phyloP scores from a whole-genome alignment of 768 basidiomycete species.

The Udeniomyces megalosporus region DNA sequence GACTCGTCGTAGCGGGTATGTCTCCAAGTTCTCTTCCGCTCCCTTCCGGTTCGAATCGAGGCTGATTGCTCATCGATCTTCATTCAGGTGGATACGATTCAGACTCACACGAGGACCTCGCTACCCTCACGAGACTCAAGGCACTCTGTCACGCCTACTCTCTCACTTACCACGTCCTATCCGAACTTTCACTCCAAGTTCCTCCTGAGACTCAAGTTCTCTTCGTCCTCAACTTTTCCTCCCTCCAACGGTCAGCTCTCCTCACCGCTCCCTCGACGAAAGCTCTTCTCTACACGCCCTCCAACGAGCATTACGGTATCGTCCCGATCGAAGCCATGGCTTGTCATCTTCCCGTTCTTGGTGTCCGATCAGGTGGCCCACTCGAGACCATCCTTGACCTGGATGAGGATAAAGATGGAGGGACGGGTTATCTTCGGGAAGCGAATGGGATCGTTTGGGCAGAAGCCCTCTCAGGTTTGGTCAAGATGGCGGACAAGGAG shows the following conservation, averaged over 20 bases:
- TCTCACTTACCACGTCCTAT: conserved; percentile 35
- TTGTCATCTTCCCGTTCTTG: conserved; percentile 75
- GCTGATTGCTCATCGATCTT: no score
- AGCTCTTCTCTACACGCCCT: conserved; percentile 78
- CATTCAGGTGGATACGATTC: conserved; percentile 75
- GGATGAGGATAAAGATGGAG: conserved; percentile 18
- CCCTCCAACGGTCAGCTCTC: conserved; percentile 63
- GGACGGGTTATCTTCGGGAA: conserved; percentile 59
- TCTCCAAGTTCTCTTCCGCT: background rate
- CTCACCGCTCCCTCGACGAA: conserved; percentile 50
- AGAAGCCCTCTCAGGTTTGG: conserved; percentile 45
- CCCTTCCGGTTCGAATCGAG: no score
- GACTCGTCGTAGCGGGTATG: conserved; percentile 64
- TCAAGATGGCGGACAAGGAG: conserved; percentile 28
- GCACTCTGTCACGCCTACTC: conserved; percentile 39
- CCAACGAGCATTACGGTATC: conserved; percentile 94
- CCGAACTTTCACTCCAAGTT: conserved; percentile 15
- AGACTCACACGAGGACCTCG: conserved; percentile 65
- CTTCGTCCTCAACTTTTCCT: conserved; percentile 85
- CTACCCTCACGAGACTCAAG: conserved; percentile 46
- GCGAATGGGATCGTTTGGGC: conserved; percentile 58
- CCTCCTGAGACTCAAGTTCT: conserved; percentile 43
- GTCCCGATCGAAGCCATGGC: conserved; percentile 90
- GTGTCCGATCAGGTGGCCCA: conserved; percentile 64
- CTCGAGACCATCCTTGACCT: conserved; percentile 61